Evolutionary conservation across 2,329 filamentous ascomycete species (phyloP).

Genomic region (Colletotrichum sp.): DNA sequence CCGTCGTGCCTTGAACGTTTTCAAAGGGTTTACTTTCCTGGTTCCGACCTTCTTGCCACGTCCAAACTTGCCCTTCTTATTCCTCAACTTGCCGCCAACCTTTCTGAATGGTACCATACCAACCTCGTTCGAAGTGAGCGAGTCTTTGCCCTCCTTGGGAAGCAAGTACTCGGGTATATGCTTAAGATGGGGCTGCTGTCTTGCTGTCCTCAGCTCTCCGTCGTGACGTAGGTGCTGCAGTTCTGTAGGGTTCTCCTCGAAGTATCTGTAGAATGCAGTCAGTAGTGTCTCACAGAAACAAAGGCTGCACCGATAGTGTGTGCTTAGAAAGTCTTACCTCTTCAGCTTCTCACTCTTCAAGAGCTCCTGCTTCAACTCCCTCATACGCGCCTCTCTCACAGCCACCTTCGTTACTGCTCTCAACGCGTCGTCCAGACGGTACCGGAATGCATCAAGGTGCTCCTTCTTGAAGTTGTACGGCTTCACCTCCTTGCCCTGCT

Average conservation of each 20-base stretch:
- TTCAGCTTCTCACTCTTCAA: constrained; percentile 94
- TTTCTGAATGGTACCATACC: constrained; percentile 77
- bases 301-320: not conserved
- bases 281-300: not conserved
- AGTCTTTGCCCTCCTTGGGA: constrained; percentile 71
- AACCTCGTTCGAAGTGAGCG: constrained; percentile 66
- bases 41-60: constrained; percentile 52
- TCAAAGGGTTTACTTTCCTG: constrained; percentile 83
- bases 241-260: constrained; percentile 95
- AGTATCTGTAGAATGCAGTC: constrained; percentile 60
- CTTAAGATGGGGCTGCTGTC: constrained; percentile 87
- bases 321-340: constrained; percentile 42
- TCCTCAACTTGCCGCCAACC: constrained; percentile 54
- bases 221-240: constrained; percentile 89
- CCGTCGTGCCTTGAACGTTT: constrained; percentile 78
- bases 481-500: constrained; percentile 81
- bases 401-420: constrained; percentile 89
- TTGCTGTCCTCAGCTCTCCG: constrained; percentile 80
- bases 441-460: constrained; percentile 91
- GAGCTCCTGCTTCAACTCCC: constrained; percentile 87
- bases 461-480: constrained; percentile 95
- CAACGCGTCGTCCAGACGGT: constrained; percentile 91
- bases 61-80: constrained; percentile 45
- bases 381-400: constrained; percentile 85
- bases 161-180: constrained; percentile 94